These are phyloP conservation scores for Primulina eburnea DNA, from an alignment of 257 asterid species.

Conservation along the genomic window DNA sequence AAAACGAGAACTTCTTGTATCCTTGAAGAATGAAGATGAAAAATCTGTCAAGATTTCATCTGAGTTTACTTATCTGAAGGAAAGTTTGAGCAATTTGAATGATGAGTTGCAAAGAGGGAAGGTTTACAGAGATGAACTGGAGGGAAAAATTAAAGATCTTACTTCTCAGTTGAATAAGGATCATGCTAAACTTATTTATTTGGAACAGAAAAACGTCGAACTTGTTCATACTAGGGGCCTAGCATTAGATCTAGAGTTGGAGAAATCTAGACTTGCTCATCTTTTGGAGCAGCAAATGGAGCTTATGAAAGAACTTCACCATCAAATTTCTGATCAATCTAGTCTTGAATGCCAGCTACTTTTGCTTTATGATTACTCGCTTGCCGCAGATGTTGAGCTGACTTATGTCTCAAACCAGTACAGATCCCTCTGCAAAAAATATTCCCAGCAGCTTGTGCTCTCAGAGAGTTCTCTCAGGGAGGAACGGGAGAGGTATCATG, in stretches of 20 bases:
- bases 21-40: conserved; percentile 45
- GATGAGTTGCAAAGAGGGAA: conserved; percentile 50
- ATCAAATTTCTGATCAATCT: conserved; percentile 35
- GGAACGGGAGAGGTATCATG: conserved; percentile 45
- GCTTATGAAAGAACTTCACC: conserved; percentile 43
- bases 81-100: conserved; percentile 41
- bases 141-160: conserved; percentile 50
- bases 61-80: conserved; percentile 51
- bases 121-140: conserved; percentile 47
- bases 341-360: conserved; percentile 48
- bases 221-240: conserved; percentile 45
- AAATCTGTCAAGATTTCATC: conserved; percentile 55
- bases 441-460: conserved; percentile 37
- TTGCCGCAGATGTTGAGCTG: conserved; percentile 56
- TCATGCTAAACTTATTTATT: conserved; percentile 34
- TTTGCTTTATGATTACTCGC: conserved; percentile 47
- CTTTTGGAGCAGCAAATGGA: conserved; percentile 46
- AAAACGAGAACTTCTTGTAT: conserved; percentile 46
- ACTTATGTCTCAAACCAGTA: conserved; percentile 46
- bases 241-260: conserved; percentile 52
- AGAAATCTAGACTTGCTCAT: conserved; percentile 53
- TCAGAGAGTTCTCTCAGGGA: conserved; percentile 42
- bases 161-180: conserved; percentile 42
- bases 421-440: conserved; percentile 40
- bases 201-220: conserved; percentile 51